Percentiles rank a stretch among this genome's conserved stretches.
Conservation (phyloP, 139 green algal species). For the Medakamo hakoo region DNA sequence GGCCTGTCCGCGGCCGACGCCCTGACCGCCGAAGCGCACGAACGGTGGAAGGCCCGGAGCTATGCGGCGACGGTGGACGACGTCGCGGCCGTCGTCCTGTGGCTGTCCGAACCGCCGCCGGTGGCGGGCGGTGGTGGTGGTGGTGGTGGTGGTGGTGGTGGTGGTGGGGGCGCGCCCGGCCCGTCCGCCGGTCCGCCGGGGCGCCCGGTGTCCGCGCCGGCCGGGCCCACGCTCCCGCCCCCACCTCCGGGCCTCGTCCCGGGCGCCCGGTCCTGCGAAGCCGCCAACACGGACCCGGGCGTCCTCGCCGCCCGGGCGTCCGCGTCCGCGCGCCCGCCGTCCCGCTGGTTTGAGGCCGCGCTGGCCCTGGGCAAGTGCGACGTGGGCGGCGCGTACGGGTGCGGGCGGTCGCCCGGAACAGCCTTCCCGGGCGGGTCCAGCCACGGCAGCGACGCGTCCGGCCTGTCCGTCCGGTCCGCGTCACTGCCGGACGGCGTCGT, state of each 20-base stretch:
- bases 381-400: not conserved
- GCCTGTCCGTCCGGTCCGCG: too few relatives aligned
- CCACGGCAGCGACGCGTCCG: not conserved
- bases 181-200: too few relatives aligned
- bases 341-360: not conserved
- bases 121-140: not conserved
- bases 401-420: not conserved
- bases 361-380: not conserved
- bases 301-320: not conserved
- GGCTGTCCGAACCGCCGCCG: slow-evolving; percentile 1
- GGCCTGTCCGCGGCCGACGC: slow-evolving; percentile 16
- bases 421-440: not conserved
- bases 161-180: too few relatives aligned
- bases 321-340: too few relatives aligned
- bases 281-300: not conserved
- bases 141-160: too few relatives aligned
- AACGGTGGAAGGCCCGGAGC: slow-evolving; percentile 22
- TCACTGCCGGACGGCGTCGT: too few relatives aligned
- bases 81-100: slow-evolving; percentile 13
- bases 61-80: slow-evolving; percentile 17
- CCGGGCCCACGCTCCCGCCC: not conserved
- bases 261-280: not conserved
- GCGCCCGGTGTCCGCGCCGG: too few relatives aligned
- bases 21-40: slow-evolving; percentile 27
- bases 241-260: not conserved